Evolutionary conservation across 164 flowering plant species (phyloP).

Genomic region (Stephania yunnanensis): DNA sequence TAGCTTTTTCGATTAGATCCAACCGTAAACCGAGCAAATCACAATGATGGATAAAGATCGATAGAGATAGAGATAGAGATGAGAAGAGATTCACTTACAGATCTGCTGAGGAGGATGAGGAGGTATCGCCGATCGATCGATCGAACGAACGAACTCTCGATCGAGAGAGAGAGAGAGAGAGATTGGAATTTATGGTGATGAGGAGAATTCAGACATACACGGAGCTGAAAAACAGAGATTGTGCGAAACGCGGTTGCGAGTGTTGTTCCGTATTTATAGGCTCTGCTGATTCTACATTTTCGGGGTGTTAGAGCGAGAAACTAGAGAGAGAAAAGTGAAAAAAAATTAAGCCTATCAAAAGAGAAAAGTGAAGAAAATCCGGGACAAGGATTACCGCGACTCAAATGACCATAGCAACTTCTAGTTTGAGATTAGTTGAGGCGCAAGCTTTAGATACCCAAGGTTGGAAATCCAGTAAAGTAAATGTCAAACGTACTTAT

Average conservation of each 20-base stretch:
- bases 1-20: neutral
- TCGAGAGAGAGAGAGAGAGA: neutral
- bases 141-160: neutral
- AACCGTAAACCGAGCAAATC: neutral
- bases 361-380: neutral
- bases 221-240: neutral
- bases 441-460: too few relatives aligned
- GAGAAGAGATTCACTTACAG: neutral
- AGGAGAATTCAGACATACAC: neutral
- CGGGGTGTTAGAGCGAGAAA: neutral
- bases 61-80: neutral
- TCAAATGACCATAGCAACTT: too few relatives aligned
- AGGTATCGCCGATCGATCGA: neutral
- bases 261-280: neutral
- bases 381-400: too few relatives aligned
- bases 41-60: too few relatives aligned
- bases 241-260: neutral
- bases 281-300: neutral
- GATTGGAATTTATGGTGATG: neutral
- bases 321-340: neutral
- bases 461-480: too few relatives aligned
- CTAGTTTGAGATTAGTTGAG: too few relatives aligned
- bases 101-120: neutral
- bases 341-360: neutral
- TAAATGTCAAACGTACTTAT: too few relatives aligned